A percentile compares a stretch with the other conserved stretches of the same genome.
Evolutionary conservation across 225 moss, liverwort and hornwort species (phyloP).

Genomic region (Anthoceros angustus): DNA sequence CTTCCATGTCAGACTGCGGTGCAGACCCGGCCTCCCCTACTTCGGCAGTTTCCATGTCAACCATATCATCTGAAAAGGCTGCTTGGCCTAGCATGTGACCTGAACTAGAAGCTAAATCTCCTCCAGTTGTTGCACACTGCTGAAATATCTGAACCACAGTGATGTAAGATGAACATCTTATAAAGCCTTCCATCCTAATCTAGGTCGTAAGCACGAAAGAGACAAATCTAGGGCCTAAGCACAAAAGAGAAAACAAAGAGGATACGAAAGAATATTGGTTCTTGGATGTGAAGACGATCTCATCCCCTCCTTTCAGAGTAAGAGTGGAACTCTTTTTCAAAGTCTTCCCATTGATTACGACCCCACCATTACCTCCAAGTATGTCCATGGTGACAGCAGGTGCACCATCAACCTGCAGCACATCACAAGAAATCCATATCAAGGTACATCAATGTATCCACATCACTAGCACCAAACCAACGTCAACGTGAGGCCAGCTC

Average conservation of each 20-base stretch:
- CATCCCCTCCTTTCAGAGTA: constrained; percentile 29
- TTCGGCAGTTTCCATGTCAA: background rate
- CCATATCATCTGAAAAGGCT: constrained; percentile 5
- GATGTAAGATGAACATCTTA: background rate
- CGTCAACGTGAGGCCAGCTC: background rate
- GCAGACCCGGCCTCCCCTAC: background rate
- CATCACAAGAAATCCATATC: background rate
- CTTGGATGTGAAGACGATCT: constrained; percentile 26
- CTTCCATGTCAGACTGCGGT: background rate
- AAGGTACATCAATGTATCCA: background rate
- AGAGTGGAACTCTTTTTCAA: constrained; percentile 22
- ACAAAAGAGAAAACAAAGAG: background rate
- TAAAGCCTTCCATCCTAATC: background rate
- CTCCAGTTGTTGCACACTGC: constrained; percentile 9
- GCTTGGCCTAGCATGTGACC: constrained; percentile 7
- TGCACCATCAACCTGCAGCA: constrained; percentile 21
- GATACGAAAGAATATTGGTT: constrained; percentile 45
- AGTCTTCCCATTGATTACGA: constrained; percentile 33
- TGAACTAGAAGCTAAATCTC: background rate
- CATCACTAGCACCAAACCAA: background rate
- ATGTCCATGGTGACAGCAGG: constrained; percentile 21
- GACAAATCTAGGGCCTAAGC: too few relatives aligned
- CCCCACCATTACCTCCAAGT: constrained; percentile 29
- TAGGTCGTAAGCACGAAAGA: background rate
- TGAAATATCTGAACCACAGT: constrained; percentile 11